Evolutionary conservation across 257 asterid genomes (phyloP).

Genomic region (Forsythia suspensa): DNA sequence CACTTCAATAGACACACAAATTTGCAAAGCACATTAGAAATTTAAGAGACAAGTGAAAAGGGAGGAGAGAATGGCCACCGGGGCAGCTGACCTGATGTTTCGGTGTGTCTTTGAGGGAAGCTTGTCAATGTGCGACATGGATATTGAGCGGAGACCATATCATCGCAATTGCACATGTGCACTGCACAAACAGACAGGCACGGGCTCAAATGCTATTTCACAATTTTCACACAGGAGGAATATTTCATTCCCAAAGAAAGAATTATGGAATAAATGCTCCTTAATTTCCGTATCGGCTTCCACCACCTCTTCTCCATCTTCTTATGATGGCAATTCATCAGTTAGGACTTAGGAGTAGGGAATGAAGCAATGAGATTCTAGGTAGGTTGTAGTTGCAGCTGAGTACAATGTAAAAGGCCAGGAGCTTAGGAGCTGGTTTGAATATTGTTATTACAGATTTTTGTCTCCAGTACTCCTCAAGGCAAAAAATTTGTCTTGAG

Average conservation of each 20-base stretch:
- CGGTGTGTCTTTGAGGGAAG: conserved; percentile 14
- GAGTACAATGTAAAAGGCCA: background rate
- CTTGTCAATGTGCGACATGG: conserved; percentile 15
- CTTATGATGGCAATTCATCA: conserved; percentile 10
- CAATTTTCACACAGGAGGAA: background rate
- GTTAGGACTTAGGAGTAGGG: background rate
- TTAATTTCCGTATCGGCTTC: conserved; percentile 21
- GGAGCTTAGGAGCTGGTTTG: background rate
- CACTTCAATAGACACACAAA: conserved; percentile 7
- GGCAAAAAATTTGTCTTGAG: background rate
- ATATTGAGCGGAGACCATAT: conserved; percentile 24
- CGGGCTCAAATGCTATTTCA: background rate
- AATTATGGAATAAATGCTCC: background rate
- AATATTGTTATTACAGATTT: background rate
- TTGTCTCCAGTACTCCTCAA: background rate
- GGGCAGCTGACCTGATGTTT: conserved; percentile 19
- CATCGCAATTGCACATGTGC: conserved; percentile 19
- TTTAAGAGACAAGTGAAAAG: background rate
- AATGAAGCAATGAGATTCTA: conserved; percentile 1
- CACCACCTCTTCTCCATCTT: conserved; percentile 10
- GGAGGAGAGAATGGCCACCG: conserved; percentile 16
- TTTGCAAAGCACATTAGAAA: background rate
- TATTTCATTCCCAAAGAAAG: background rate
- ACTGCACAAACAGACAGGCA: background rate
- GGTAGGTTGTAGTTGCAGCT: background rate